Percentiles rank a stretch among this genome's conserved stretches.
Evolutionary conservation across 345 rosid species (phyloP).

Genomic region (Gossypium bickii): DNA sequence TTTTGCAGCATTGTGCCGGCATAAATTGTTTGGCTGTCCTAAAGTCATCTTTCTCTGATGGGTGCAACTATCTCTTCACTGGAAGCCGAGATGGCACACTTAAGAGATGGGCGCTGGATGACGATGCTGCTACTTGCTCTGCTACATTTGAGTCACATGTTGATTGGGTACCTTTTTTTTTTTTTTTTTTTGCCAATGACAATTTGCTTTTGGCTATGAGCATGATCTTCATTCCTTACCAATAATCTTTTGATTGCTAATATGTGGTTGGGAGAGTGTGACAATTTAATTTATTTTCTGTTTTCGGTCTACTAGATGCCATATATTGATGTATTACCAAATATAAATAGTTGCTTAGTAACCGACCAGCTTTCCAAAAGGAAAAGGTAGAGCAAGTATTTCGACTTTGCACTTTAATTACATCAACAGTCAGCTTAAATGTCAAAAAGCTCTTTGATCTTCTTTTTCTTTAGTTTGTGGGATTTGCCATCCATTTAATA

Average conservation of each 20-base stretch:
- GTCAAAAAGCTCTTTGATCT: neutral
- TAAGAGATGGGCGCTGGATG: constrained; percentile 85
- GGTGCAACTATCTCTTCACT: constrained; percentile 61
- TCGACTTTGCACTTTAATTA: neutral
- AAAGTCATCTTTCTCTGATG: constrained; percentile 55
- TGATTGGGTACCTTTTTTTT: constrained; percentile 71
- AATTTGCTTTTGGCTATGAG: constrained; percentile 8
- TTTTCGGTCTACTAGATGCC: constrained; percentile 3
- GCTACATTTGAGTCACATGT: constrained; percentile 99
- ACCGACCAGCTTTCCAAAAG: neutral
- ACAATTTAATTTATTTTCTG: neutral
- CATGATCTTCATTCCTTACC: neutral
- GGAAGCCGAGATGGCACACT: constrained; percentile 99
- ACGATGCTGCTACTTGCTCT: constrained; percentile 68
- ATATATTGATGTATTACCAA: neutral
- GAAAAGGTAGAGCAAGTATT: constrained; percentile 5
- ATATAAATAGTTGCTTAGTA: neutral
- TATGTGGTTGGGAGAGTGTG: neutral
- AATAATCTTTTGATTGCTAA: neutral
- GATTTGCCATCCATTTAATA: neutral
- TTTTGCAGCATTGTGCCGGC: constrained; percentile 94
- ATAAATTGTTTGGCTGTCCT: constrained; percentile 75
- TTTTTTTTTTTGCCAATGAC: neutral
- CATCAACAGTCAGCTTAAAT: neutral
- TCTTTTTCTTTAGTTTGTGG: neutral